Conservation (phyloP, 495 filamentous ascomycete genomes). For the Bacidia gigantensis region DNA sequence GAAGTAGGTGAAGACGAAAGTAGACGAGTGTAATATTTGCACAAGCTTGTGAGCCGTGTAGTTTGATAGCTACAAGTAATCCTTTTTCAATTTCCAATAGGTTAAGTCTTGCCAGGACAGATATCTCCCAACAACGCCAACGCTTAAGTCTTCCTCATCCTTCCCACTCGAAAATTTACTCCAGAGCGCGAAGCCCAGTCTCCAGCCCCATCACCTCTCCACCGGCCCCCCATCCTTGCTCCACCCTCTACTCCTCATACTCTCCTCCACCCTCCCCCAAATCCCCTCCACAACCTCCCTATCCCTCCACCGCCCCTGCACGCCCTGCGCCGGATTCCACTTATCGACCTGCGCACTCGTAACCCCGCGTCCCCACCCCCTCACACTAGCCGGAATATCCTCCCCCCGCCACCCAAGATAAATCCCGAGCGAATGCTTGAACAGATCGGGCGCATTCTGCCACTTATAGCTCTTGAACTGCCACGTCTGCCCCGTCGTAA, state of each 20-base stretch:
- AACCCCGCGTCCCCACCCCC: slow-evolving; percentile 75
- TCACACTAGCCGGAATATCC: slow-evolving; percentile 57
- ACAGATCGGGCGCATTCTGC: slow-evolving; percentile 77
- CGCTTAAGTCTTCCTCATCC: no score
- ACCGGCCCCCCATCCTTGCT: slow-evolving; percentile 46
- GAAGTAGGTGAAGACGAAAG: neutral
- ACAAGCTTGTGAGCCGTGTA: no score
- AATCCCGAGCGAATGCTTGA: slow-evolving; percentile 71
- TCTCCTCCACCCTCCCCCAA: slow-evolving; percentile 79
- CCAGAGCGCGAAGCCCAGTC: no score
- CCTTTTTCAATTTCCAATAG: no score
- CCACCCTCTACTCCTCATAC: slow-evolving; percentile 81
- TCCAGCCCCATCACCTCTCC: slow-evolving; percentile 8
- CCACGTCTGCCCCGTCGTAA: slow-evolving; percentile 96
- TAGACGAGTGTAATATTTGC: neutral
- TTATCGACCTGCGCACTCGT: slow-evolving; percentile 63
- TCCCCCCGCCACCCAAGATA: slow-evolving; percentile 91
- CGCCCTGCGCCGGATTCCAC: slow-evolving; percentile 46
- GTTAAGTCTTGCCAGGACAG: no score
- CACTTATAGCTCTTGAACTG: slow-evolving; percentile 98
- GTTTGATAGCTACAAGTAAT: no score
- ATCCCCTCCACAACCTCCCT: slow-evolving; percentile 86
- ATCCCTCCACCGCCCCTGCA: slow-evolving; percentile 67
- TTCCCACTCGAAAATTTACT: no score
- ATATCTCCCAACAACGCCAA: no score